Evolutionary conservation across 108 stramenopile genomes (phyloP), one percentile per base, ranked within the genome.

Genomic region (Nitzschia sp.): DNA sequence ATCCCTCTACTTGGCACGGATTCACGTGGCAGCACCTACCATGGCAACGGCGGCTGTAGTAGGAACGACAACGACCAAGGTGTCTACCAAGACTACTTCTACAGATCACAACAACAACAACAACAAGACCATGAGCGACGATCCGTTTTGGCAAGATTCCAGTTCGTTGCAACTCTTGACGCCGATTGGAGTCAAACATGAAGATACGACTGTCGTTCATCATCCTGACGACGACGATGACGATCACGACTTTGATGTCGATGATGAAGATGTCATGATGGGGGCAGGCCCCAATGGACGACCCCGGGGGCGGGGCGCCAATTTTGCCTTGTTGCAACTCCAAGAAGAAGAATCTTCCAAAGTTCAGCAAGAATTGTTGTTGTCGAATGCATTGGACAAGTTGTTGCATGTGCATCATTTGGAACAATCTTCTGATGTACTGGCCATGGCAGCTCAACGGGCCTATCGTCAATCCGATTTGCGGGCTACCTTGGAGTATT

Each of bases 381-480:
- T 86, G 17, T 85, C 87, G 47, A 71, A 64, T 45, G 88, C 90
- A 6, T 83, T 95, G 24, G 78, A 81, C 38, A 74, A 77, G 9
- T 64, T 94, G 13, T 82, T 76, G 61, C 66, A 64, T n/a, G 76
- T 46, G 24, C 83, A 85, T 49, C 68, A 81, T 25, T 70, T 94
- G 21, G 74, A 82, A 19, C 70, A 85, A 48, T 87, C 91, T 9
- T 74, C 89, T 0, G 80, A 95, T 51, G 75, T 91, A 1, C 76
- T 95, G 24, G 83, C 89, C 38, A 82, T 87, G 72, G 89, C 90
- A 2, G 91, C 90, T 58, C 78, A 79, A 49, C 77, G 83, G 17
- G 84, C 89, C 36, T 95, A 95, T 63, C 74, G 80, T 32, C 76
- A 71, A 19, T 85, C 91, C 62, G 66, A 91, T 34, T 77, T 88